phyloP scores from a whole-genome alignment of 2,329 filamentous ascomycete species.

The Fusarium hostae region DNA sequence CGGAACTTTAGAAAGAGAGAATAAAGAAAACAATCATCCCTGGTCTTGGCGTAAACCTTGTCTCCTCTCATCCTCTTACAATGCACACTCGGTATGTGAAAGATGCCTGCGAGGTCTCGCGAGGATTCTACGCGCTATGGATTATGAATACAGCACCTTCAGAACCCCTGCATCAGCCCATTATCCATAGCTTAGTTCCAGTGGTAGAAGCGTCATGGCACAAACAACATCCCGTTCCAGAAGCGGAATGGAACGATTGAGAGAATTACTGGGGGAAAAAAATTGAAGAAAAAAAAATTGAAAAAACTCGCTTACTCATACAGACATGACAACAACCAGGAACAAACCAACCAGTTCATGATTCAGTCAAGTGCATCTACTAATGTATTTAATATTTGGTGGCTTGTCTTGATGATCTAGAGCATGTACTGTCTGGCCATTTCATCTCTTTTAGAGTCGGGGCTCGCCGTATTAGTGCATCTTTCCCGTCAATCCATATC shows the following conservation, averaged over 20 bases:
- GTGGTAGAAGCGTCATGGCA: slow-evolving; percentile 28
- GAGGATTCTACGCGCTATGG: slow-evolving; percentile 22
- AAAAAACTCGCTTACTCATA: background rate
- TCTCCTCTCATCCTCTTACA: slow-evolving; percentile 1
- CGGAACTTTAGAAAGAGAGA: background rate
- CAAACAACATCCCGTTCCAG: slow-evolving; percentile 35
- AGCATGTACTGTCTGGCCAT: slow-evolving; percentile 25
- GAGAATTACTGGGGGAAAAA: slow-evolving; percentile 5
- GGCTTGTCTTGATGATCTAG: slow-evolving; percentile 4
- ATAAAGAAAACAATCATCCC: background rate
- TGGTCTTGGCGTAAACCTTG: slow-evolving; percentile 15
- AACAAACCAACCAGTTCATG: slow-evolving; percentile 3
- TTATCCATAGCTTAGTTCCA: slow-evolving; percentile 26
- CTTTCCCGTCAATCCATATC: background rate
- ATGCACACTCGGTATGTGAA: slow-evolving; percentile 1
- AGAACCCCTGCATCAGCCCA: slow-evolving; percentile 41
- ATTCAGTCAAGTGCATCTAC: slow-evolving; percentile 8
- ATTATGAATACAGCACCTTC: slow-evolving; percentile 16
- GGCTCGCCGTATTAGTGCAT: slow-evolving; percentile 9
- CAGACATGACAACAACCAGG: background rate
- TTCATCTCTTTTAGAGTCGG: slow-evolving; percentile 12
- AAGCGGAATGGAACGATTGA: slow-evolving; percentile 41
- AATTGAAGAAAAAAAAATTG: too few species aligned
- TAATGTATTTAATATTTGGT: background rate
- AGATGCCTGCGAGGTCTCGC: slow-evolving; percentile 9